Evolutionary conservation across 2,329 filamentous ascomycete genomes (phyloP).

Genomic region (Orbilia ellipsospora): DNA sequence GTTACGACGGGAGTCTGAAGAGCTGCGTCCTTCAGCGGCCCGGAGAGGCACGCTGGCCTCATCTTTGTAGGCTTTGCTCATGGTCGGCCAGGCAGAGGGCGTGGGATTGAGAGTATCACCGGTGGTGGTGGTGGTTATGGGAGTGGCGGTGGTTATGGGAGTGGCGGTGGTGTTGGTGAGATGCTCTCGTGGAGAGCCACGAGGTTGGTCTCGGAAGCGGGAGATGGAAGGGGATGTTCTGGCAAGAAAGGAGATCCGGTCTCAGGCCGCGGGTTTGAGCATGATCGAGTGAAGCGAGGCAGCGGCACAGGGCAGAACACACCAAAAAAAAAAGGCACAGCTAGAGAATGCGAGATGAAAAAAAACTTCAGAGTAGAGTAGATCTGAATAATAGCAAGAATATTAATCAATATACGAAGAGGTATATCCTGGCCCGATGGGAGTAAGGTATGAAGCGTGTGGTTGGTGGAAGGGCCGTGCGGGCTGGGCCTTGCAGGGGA

Average conservation of each 20-base stretch:
- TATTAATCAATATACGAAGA: not conserved
- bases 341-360: constrained; percentile 4
- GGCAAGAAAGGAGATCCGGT: constrained; percentile 4
- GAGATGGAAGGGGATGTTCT: constrained; percentile 1
- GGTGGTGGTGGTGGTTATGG: too few species aligned
- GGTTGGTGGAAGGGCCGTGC: constrained; percentile 29
- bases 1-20: constrained; percentile 63
- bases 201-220: constrained; percentile 4
- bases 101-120: constrained; percentile 1
- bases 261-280: constrained; percentile 41
- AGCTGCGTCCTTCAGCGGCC: constrained; percentile 25
- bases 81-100: constrained; percentile 30
- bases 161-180: not conserved
- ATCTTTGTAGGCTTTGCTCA: constrained; percentile 50
- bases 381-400: not conserved
- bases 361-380: not conserved
- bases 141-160: too few species aligned
- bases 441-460: constrained; percentile 1
- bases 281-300: constrained; percentile 41
- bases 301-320: not conserved
- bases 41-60: constrained; percentile 54
- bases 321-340: constrained; percentile 9
- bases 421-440: constrained; percentile 13
- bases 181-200: not conserved
- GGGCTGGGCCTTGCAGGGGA: not conserved